Base-by-base conservation (phyloP, 176 grass and related monocot species). In the Miscanthus lutarioriparius region DNA sequence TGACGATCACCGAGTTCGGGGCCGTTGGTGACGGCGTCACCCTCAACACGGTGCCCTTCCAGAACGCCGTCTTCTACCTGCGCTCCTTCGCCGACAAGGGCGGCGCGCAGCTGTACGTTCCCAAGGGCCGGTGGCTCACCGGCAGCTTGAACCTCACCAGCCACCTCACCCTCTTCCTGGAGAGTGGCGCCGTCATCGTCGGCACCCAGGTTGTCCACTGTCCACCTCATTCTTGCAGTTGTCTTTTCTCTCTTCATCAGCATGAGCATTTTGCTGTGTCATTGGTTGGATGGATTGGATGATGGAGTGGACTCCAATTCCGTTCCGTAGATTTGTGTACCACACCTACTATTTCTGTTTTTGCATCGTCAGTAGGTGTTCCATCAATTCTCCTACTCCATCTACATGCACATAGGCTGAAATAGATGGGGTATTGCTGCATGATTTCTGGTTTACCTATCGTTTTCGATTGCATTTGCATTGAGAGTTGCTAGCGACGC, bases 1-100 rank as follows among this genome's bases (percentile, higher is more conserved):
- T 97, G 36, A 87, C 88, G 47, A 94, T 97, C 64, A 92, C 92
- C 14, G 95, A 97, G 67, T 97, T 97, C 45, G 95, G 95, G 9
- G 95, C 95, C 11, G 83, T 97, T 4, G 95, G 95, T 22, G 95
- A 97, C 51, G 95, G 95, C 22, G 77, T 83, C 41, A 94, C 92
- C 5, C 7, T 92, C 56, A 97, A 97, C 75, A 94, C 95, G 47
- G 47, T 97, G 26, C 74, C 95, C 37, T 97, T 97, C 83, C 95
- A 97, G 79, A 97, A 97, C 83, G 95, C 95, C 67, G 74, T 97
- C 62, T 97, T 97, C 88, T 97, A 97, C 78, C 48, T 92, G 66
- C 89, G 89, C 70, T 97, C 95, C 5, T 97, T 97, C 27, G 88
- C 95, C 4, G 95, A 97, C 66, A 97, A 97, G 87, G 95, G 95